phyloP scores from a whole-genome alignment of 768 basidiomycete species.

The Peribolospora kevripleyi region DNA sequence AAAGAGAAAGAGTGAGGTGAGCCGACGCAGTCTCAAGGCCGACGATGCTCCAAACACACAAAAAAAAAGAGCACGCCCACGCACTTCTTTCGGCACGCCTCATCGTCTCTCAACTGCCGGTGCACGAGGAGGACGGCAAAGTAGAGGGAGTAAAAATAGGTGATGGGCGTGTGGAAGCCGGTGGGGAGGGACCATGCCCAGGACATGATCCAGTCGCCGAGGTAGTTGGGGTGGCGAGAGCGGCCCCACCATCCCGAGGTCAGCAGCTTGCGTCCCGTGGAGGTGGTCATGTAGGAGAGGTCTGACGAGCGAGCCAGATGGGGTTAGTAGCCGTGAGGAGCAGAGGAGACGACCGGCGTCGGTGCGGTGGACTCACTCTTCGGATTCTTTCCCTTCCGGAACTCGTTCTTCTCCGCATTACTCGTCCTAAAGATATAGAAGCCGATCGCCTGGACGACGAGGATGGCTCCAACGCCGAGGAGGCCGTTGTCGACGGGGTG shows the following conservation, averaged over 20 bases:
- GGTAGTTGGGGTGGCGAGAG: constrained; percentile 76
- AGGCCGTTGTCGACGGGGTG: constrained; percentile 52
- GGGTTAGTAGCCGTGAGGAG: not conserved
- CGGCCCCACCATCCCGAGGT: constrained; percentile 95
- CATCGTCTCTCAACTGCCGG: constrained; percentile 73
- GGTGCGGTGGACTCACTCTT: constrained; percentile 36
- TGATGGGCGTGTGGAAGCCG: constrained; percentile 72
- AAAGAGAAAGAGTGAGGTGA: constrained; percentile 1
- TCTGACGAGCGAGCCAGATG: constrained; percentile 25
- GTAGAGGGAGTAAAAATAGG: constrained; percentile 82
- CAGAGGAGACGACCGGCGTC: not conserved
- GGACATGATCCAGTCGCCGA: constrained; percentile 42
- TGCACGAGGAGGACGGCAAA: constrained; percentile 75
- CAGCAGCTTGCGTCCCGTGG: constrained; percentile 65
- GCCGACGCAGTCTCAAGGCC: not conserved
- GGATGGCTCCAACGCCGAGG: constrained; percentile 31
- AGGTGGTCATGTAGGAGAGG: constrained; percentile 51
- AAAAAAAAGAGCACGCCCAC: constrained; percentile 13
- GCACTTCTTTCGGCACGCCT: constrained; percentile 67
- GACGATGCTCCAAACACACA: not conserved
- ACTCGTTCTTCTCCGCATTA: constrained; percentile 88
- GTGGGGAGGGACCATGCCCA: constrained; percentile 83
- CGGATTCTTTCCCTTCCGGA: constrained; percentile 75
- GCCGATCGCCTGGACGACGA: constrained; percentile 42
- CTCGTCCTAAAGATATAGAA: constrained; percentile 74